Evolutionary conservation across 2,329 filamentous ascomycete species (phyloP).

Genomic region (Thermomyces lanuginosus): DNA sequence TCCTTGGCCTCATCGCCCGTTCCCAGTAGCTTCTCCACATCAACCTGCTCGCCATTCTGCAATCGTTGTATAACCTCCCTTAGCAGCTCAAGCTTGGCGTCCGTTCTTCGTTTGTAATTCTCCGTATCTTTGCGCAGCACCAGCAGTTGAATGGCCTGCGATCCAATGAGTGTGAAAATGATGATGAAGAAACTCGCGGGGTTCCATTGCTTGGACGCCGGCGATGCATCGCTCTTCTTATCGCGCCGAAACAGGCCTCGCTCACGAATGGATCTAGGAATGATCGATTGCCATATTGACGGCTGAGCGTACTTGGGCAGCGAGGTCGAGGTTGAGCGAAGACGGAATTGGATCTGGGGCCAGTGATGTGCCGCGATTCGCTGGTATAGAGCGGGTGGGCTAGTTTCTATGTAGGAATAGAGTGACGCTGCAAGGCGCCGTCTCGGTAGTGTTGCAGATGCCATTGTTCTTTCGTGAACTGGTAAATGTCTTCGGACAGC

Average conservation of each 20-base stretch:
- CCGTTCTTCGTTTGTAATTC: constrained; percentile 56
- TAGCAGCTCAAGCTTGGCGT: constrained; percentile 60
- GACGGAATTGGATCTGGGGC: constrained; percentile 8
- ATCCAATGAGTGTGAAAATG: constrained; percentile 77
- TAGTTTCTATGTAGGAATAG: no score
- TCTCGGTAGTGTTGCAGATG: no score
- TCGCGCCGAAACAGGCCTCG: constrained; percentile 28
- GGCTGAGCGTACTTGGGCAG: constrained; percentile 38
- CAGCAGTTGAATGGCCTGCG: constrained; percentile 89
- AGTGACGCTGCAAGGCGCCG: no score
- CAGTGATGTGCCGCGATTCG: no score
- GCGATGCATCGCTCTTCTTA: constrained; percentile 17
- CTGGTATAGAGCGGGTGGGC: no score
- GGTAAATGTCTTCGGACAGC: no score
- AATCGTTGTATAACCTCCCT: constrained; percentile 43
- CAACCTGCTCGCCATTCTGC: constrained; percentile 44
- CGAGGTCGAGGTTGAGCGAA: constrained; percentile 11
- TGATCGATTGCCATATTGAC: constrained; percentile 52
- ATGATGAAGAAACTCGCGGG: constrained; percentile 68
- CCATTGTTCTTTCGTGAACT: no score
- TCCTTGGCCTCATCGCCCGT: constrained; percentile 62
- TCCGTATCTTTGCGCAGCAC: constrained; percentile 58
- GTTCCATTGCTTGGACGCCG: constrained; percentile 52
- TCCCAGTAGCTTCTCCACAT: constrained; percentile 69
- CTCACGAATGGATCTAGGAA: no score